phyloP scores from a whole-genome alignment of 768 basidiomycete species.

The Lactifluus hygrophoroides region DNA sequence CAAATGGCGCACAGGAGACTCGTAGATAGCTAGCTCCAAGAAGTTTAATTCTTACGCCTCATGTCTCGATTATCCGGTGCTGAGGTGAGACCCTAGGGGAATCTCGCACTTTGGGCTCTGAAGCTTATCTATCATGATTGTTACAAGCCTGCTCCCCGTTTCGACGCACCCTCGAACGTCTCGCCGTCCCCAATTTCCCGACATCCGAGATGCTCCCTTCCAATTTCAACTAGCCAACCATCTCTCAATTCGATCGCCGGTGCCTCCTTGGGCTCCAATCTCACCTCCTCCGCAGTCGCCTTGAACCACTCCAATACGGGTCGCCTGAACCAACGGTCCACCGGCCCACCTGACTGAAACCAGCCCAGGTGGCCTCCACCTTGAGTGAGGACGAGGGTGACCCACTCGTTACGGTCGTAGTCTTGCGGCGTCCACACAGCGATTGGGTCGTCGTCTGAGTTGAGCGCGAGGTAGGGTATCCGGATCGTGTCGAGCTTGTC shows the following conservation, averaged over 20 bases:
- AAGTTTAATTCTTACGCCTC: background rate
- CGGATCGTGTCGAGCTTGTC: slow-evolving; percentile 48
- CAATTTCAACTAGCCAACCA: slow-evolving; percentile 47
- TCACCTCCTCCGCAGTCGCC: slow-evolving; percentile 47
- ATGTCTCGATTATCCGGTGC: background rate
- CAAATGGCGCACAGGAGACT: too few relatives aligned
- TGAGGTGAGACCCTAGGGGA: background rate
- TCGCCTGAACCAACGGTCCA: slow-evolving; percentile 54
- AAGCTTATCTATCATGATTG: background rate
- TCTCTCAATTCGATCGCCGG: slow-evolving; percentile 41
- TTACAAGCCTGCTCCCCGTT: background rate
- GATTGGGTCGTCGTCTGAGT: slow-evolving; percentile 82
- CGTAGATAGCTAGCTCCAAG: background rate
- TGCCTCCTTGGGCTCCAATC: slow-evolving; percentile 29
- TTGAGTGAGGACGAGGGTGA: slow-evolving; percentile 57
- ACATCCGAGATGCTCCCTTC: slow-evolving; percentile 49
- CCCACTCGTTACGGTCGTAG: slow-evolving; percentile 40
- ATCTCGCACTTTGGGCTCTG: background rate
- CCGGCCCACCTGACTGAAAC: slow-evolving; percentile 45
- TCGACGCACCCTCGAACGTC: background rate
- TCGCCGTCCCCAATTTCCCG: slow-evolving; percentile 47
- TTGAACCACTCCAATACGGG: slow-evolving; percentile 73
- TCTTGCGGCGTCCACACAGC: slow-evolving; percentile 55
- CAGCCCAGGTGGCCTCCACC: slow-evolving; percentile 85
- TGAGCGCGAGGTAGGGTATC: slow-evolving; percentile 70